phyloP scores from a whole-genome alignment of 2,329 filamentous ascomycete species.

The Neopestalotiopsis clavispora region DNA sequence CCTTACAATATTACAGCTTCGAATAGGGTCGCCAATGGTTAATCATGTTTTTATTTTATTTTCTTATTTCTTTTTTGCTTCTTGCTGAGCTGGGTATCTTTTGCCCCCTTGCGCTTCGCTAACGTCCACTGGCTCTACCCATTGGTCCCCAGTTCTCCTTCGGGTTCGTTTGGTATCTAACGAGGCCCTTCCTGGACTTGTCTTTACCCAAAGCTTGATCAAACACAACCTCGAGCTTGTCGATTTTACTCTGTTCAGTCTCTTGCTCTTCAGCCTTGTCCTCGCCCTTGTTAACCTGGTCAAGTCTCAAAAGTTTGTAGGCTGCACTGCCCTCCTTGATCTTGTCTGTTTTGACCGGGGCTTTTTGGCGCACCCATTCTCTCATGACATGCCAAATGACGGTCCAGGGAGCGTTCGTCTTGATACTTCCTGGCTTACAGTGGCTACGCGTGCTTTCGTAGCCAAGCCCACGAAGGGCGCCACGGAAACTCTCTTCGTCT shows the following conservation, averaged over 20 bases:
- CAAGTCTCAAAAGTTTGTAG: slow-evolving; percentile 67
- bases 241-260: slow-evolving; percentile 31
- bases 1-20: no score
- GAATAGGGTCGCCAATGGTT: no score
- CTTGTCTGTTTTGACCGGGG: slow-evolving; percentile 75
- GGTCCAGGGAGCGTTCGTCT: slow-evolving; percentile 90
- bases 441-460: slow-evolving; percentile 87
- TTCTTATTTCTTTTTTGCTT: background rate
- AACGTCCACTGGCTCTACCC: slow-evolving; percentile 62
- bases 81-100: background rate
- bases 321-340: slow-evolving; percentile 74
- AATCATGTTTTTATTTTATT: no score
- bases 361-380: slow-evolving; percentile 85
- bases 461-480: slow-evolving; percentile 80
- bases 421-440: slow-evolving; percentile 86
- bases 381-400: slow-evolving; percentile 93
- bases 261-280: slow-evolving; percentile 19
- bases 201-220: slow-evolving; percentile 80
- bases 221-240: slow-evolving; percentile 61
- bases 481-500: slow-evolving; percentile 77
- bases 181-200: slow-evolving; percentile 68
- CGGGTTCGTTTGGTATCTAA: slow-evolving; percentile 90
- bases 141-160: slow-evolving; percentile 93
- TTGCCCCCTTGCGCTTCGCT: slow-evolving; percentile 45
- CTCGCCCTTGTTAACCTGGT: slow-evolving; percentile 38